Percentiles rank a stretch among this genome's conserved stretches.
Evolutionary conservation across 495 filamentous ascomycete genomes (phyloP).

Genomic region (Tuber aestivum): DNA sequence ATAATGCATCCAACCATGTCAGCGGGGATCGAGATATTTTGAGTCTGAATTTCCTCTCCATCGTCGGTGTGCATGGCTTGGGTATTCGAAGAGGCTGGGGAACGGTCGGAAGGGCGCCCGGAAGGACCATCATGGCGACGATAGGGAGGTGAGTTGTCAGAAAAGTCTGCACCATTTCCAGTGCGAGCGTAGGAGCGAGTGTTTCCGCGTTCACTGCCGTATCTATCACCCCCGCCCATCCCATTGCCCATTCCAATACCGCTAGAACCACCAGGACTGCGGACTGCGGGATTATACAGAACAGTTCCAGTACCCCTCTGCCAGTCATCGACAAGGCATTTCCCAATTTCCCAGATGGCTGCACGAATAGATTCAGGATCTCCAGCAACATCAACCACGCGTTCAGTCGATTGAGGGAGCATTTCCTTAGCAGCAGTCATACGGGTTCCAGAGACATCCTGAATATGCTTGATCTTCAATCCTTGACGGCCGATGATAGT

Average conservation of each 20-base stretch:
- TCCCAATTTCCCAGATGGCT: conserved; percentile 97
- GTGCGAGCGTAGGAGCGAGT: conserved; percentile 79
- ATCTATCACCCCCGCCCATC: conserved; percentile 44
- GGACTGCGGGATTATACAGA: conserved; percentile 90
- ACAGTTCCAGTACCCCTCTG: conserved; percentile 94
- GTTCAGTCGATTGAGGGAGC: conserved; percentile 98
- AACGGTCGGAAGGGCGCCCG: conserved; percentile 60
- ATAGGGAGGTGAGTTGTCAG: conserved; percentile 53
- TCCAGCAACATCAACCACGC: conserved; percentile 92
- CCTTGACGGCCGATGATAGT: conserved; percentile 96
- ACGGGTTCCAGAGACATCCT: conserved; percentile 90
- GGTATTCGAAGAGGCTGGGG: conserved; percentile 68
- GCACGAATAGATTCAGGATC: conserved; percentile 89
- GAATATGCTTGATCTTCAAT: conserved; percentile 98
- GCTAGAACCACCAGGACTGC: conserved; percentile 60
- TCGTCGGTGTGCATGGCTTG: conserved; percentile 85
- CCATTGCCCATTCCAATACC: conserved; percentile 43
- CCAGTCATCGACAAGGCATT: conserved; percentile 96
- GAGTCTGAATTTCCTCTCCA: conserved; percentile 94
- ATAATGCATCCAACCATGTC: conserved; percentile 99
- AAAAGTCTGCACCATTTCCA: conserved; percentile 96
- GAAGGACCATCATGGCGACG: conserved; percentile 40
- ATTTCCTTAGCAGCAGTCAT: conserved; percentile 99
- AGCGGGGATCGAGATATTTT: conserved; percentile 97
- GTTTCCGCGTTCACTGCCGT: conserved; percentile 44